Base-by-base conservation (phyloP, 2,329 filamentous ascomycete species). In the Xylaria sp. region DNA sequence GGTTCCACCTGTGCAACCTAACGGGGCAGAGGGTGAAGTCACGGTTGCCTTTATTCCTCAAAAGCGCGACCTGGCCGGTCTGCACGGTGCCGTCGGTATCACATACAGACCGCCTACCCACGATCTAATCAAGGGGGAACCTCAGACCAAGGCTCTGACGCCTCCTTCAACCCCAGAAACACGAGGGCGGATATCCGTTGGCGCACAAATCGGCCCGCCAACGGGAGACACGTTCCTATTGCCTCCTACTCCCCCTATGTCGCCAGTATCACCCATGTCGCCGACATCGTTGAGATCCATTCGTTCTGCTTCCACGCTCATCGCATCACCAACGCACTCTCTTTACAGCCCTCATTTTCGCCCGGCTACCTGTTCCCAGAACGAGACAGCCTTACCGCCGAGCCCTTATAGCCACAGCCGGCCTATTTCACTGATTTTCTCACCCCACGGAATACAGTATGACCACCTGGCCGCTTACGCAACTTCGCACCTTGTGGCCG, bases 11-110 rank as follows among this genome's bases (percentile, higher is more conserved):
- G 74, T 83, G 23, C 77, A 81, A 2, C 75, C 81, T 0, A 80
- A 80, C 23, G 87, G 85, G 4, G 76, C 80, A 14, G 78, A 82
- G 8, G 90, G 90, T 17, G 88, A 92, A 76, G 82, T 92, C n/a
- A 91, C 89, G 0, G 80, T 92, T n/a, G 81, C 88, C 1, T 87
- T 87, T 73, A 83, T 92, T 31, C 79, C 84, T 0, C 85, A 88
- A 56, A 87, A 84, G 70, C 75, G 80, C 50, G 87, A 91, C 69
- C 69, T 88, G 3, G 85, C 84, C 7, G 83, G 84, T 2, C 71
- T 90, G 0, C 88, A 91, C 71, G 85, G 86, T 60, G 89, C 88
- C 11, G 83, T 92, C 66, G 89, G 87, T 14, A 89, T 92, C 68
- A 92, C 89, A 1, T 92, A 92, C 72, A 83, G 84, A 17, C 86